A percentile compares a stretch with the other conserved stretches of the same genome.
Evolutionary conservation across 257 asterid genomes (phyloP).

Genomic region (Lantana camara): DNA sequence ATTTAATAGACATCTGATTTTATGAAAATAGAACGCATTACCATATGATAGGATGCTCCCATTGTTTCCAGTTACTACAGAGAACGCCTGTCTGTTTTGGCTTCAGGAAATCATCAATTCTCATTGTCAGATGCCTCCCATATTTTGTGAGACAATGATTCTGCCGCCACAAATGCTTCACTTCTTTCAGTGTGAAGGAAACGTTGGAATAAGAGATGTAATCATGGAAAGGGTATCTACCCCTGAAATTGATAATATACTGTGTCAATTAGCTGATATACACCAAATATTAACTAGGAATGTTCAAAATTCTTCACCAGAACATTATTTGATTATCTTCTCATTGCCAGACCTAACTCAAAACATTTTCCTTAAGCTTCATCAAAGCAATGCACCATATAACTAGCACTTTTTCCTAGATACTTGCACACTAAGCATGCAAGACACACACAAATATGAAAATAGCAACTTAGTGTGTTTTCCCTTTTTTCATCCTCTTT

Average conservation of each 20-base stretch:
- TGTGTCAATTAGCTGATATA: constrained; percentile 23
- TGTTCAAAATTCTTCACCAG: not conserved
- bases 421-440: not conserved
- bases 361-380: not conserved
- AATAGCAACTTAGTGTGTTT: not conserved
- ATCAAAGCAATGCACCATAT: not conserved
- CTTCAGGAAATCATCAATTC: constrained; percentile 93
- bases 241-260: constrained; percentile 56
- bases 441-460: not conserved
- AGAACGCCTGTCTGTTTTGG: constrained; percentile 75
- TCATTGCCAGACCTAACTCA: constrained; percentile 10
- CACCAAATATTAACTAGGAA: not conserved
- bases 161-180: constrained; percentile 93
- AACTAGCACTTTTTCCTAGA: constrained; percentile 2
- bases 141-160: constrained; percentile 76
- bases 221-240: constrained; percentile 81
- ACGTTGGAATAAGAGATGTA: constrained; percentile 75
- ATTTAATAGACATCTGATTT: constrained; percentile 5
- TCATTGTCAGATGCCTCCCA: constrained; percentile 75
- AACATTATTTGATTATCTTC: constrained; percentile 7
- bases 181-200: constrained; percentile 79
- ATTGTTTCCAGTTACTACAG: constrained; percentile 86
- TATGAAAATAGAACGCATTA: constrained; percentile 32
- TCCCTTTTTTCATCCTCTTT: too few species aligned
- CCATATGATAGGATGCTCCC: constrained; percentile 96